Base-by-base conservation (phyloP, 2,329 filamentous ascomycete species). In the Periconia digitata region DNA sequence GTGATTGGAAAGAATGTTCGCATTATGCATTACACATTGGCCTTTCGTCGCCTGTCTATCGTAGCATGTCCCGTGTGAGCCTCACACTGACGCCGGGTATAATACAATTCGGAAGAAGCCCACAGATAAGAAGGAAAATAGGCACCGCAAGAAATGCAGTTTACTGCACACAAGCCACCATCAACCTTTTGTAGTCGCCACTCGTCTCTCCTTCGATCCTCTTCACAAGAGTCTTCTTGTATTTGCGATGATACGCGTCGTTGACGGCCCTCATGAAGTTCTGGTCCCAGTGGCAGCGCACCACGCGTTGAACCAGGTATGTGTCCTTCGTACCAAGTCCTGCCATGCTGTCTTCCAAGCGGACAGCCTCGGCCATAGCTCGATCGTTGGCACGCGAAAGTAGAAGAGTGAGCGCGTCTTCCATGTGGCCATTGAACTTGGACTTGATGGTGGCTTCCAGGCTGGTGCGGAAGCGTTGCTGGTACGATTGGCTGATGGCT, bases 341-440 rank as follows among this genome's bases (percentile, higher is more conserved):
- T 1, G 83, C 81, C 92, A 97, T 97, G 15, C 87, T 79, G 13
- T 89, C 87, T 67, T 96, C 91, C n/a, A 97, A 79, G 4, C 90
- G 76, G 18, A 81, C 75, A 0, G 92, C 94, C 60, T 95, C 92
- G 56, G 90, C 86, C 79, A 89, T 87, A 49, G 89, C 90, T 56
- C 87, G 89, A 72, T 96, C 90, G 6, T 82, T 76, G 2, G 89
- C 92, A 12, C 86, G 79, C 10, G 81, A 81, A n/a, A 96, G 76
- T 70, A 96, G 90, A 67, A 85, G 85, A 21, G 94, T 74, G 1
- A 97, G 80, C 0, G 90, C 90, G 15, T 89, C 83, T 68, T 92
- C 79, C 91, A 97, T 96, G 67, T 97, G 92, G 0, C 92, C 92
- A 0, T 86, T 89, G 72, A 96, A 96, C 63, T 94, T 85, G 74